These are phyloP conservation scores for Amauroascus niger DNA, from an alignment of 2,329 filamentous ascomycete genomes.

Conservation along the genomic window DNA sequence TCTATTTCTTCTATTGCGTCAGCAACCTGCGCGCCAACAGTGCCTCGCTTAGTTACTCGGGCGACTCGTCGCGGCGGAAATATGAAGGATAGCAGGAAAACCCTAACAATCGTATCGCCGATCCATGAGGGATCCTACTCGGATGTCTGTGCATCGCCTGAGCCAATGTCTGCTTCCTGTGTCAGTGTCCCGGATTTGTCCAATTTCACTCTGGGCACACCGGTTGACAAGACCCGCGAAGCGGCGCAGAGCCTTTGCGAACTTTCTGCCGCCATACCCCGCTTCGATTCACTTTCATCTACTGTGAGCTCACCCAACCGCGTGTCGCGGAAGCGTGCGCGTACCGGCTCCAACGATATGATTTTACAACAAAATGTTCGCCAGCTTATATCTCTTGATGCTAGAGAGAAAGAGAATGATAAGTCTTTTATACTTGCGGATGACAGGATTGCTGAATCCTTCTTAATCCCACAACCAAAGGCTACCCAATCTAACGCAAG, in stretches of 20 bases:
- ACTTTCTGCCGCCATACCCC: slow-evolving; percentile 29
- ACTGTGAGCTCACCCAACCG: not conserved
- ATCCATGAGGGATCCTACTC: slow-evolving; percentile 30
- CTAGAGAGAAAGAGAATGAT: slow-evolving; percentile 18
- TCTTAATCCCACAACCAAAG: slow-evolving; percentile 23
- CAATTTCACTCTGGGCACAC: slow-evolving; percentile 27
- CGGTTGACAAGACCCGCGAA: slow-evolving; percentile 28
- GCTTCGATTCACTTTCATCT: slow-evolving; percentile 11
- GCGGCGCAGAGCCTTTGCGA: slow-evolving; percentile 36
- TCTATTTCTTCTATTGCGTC: slow-evolving; percentile 39
- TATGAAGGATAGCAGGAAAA: slow-evolving; percentile 20
- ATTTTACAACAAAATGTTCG: slow-evolving; percentile 33
- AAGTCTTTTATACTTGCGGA: slow-evolving; percentile 24
- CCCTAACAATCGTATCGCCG: slow-evolving; percentile 29
- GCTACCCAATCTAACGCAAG: slow-evolving; percentile 15
- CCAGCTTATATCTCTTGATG: slow-evolving; percentile 27
- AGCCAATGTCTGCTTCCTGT: slow-evolving; percentile 22
- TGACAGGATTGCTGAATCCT: slow-evolving; percentile 26
- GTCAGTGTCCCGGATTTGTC: slow-evolving; percentile 29
- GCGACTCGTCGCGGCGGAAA: slow-evolving; percentile 34
- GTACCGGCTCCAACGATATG: slow-evolving; percentile 33
- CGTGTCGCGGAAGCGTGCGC: slow-evolving; percentile 32
- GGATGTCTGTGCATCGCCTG: slow-evolving; percentile 30
- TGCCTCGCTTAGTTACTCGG: slow-evolving; percentile 32
- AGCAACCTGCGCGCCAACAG: slow-evolving; percentile 22